These are phyloP conservation scores for Phytopythium cucurbitacearum DNA, from an alignment of 352 stramenopile species.

Conservation along the genomic window DNA sequence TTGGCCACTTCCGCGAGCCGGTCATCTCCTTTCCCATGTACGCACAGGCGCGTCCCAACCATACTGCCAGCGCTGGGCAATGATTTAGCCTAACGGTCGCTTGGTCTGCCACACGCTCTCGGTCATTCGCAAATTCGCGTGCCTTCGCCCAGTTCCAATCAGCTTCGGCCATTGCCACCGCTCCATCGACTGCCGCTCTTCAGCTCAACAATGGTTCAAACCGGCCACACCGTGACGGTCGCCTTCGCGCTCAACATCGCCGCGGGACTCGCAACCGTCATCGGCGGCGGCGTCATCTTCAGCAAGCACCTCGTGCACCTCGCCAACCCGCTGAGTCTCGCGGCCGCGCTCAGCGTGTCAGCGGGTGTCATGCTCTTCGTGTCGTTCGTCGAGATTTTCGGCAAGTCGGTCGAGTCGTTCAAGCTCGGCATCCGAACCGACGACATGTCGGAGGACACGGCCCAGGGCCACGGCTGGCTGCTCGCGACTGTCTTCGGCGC, in stretches of 20 bases:
- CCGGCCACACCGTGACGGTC: constrained; percentile 19
- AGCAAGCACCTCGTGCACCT: constrained; percentile 35
- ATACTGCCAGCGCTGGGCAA: too few species aligned
- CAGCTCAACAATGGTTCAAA: constrained; percentile 22
- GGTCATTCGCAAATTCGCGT: too few species aligned
- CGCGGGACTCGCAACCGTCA: constrained; percentile 38
- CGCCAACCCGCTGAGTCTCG: constrained; percentile 36
- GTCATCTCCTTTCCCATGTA: too few species aligned
- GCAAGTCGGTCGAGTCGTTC: constrained; percentile 19
- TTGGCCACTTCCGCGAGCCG: too few species aligned
- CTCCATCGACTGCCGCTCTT: too few species aligned
- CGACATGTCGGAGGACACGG: constrained; percentile 22
- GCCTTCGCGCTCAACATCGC: constrained; percentile 49
- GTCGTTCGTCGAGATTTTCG: constrained; percentile 60
- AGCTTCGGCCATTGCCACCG: too few species aligned
- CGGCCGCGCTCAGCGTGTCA: constrained; percentile 41
- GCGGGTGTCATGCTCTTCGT: constrained; percentile 71
- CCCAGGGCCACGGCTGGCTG: constrained; percentile 46
- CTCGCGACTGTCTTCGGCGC: constrained; percentile 78
- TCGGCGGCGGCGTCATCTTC: constrained; percentile 51
- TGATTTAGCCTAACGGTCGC: too few species aligned
- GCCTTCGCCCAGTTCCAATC: too few species aligned
- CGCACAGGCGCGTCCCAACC: too few species aligned
- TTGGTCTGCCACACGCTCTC: too few species aligned
- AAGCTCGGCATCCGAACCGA: constrained; percentile 23